A percentile compares a stretch with the other conserved stretches of the same genome.
Evolutionary conservation across 75 land plant species (phyloP).

Genomic region (Cupressus sempervirens): DNA sequence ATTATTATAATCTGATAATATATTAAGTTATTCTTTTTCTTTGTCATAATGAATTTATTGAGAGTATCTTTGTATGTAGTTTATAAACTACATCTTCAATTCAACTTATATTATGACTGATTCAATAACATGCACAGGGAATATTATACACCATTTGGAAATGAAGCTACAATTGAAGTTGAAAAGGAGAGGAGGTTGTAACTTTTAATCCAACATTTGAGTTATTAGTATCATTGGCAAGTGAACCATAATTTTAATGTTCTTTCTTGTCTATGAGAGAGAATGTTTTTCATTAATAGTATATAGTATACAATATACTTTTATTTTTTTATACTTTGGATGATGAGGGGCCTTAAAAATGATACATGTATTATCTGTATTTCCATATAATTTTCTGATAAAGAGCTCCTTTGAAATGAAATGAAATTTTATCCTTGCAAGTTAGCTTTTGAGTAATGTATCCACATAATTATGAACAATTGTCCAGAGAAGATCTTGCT

Average conservation of each 20-base stretch:
- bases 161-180: slow-evolving; percentile 53
- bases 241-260: slow-evolving; percentile 3
- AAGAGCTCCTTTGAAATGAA: not conserved
- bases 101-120: not conserved
- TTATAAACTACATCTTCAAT: not conserved
- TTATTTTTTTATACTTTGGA: not conserved
- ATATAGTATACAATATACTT: too few species aligned
- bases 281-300: not conserved
- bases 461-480: slow-evolving; percentile 68
- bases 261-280: not conserved
- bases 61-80: not conserved
- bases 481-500: slow-evolving; percentile 75
- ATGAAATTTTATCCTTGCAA: slow-evolving; percentile 28
- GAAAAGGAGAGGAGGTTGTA: slow-evolving; percentile 68
- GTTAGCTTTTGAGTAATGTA: slow-evolving; percentile 78
- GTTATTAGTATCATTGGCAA: slow-evolving; percentile 84
- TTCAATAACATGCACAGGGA: not conserved
- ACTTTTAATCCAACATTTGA: slow-evolving; percentile 70
- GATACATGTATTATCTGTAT: too few species aligned
- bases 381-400: not conserved
- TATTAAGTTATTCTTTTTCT: not conserved
- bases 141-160: too few species aligned
- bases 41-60: not conserved
- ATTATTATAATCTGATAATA: not conserved
- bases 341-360: not conserved